Conservation (phyloP, 257 asterid species). For the Nicotiana benthamiana region DNA sequence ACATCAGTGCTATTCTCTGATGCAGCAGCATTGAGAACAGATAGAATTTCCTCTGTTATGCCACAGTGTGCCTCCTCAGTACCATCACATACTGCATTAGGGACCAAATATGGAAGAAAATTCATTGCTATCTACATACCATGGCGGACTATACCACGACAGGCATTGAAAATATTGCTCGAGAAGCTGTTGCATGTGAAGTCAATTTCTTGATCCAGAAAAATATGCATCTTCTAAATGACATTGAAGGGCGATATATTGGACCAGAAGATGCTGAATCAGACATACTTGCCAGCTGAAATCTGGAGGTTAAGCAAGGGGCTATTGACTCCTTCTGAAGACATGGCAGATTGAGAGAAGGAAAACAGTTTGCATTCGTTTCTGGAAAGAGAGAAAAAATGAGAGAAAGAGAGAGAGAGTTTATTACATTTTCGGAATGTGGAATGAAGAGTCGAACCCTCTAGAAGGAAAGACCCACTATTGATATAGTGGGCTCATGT, state of each 20-base stretch:
- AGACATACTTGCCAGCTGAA: slow-evolving; percentile 49
- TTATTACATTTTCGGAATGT: too few species aligned
- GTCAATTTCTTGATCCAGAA: slow-evolving; percentile 78
- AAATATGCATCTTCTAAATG: slow-evolving; percentile 81
- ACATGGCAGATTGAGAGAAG: too few species aligned
- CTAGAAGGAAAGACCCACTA: too few species aligned
- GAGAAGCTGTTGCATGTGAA: slow-evolving; percentile 80
- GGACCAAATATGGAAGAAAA: slow-evolving; percentile 88
- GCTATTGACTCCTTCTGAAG: slow-evolving; percentile 77
- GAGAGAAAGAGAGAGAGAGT: too few species aligned
- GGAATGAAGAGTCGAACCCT: too few species aligned
- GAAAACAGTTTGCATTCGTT: too few species aligned
- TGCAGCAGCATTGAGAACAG: slow-evolving; percentile 79
- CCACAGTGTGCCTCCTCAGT: slow-evolving; percentile 82
- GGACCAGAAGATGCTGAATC: slow-evolving; percentile 75
- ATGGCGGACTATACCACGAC: slow-evolving; percentile 97
- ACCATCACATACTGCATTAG: slow-evolving; percentile 87
- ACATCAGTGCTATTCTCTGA: slow-evolving; percentile 48
- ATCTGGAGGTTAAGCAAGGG: slow-evolving; percentile 95
- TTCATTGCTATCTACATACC: slow-evolving; percentile 92
- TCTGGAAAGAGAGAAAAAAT: too few species aligned
- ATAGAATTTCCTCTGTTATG: slow-evolving; percentile 71
- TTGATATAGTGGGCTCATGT: too few species aligned
- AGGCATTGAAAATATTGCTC: slow-evolving; percentile 78
- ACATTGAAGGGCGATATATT: slow-evolving; percentile 78